phyloP scores from a whole-genome alignment of 345 rosid species.

The Odontarrhena argentea region DNA sequence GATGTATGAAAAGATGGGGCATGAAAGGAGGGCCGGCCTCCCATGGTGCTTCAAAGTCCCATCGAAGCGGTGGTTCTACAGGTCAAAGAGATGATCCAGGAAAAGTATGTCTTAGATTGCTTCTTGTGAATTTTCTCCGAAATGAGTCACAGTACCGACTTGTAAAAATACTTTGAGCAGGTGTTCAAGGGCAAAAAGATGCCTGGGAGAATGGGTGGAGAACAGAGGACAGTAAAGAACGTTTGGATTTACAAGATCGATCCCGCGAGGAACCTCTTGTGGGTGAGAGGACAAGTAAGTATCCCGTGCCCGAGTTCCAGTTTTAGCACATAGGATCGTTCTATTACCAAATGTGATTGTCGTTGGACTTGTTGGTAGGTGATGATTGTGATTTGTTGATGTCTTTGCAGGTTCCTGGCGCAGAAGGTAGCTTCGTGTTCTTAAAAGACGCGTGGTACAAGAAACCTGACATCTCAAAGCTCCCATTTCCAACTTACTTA shows the following conservation, averaged over 20 bases:
- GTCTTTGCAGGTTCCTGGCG: constrained; percentile 77
- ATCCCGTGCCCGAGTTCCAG: constrained; percentile 21
- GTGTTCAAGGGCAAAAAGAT: constrained; percentile 92
- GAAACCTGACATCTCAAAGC: constrained; percentile 69
- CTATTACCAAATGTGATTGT: neutral
- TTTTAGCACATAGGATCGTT: neutral
- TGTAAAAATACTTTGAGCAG: constrained; percentile 42
- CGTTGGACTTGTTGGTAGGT: constrained; percentile 14
- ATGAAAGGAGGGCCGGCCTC: constrained; percentile 69
- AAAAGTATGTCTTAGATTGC: constrained; percentile 55
- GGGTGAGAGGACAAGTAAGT: constrained; percentile 96
- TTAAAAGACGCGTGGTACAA: constrained; percentile 78
- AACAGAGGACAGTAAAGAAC: constrained; percentile 85
- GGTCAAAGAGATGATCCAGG: constrained; percentile 97
- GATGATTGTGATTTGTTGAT: constrained; percentile 15
- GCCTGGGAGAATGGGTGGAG: constrained; percentile 97
- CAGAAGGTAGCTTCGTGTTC: constrained; percentile 87
- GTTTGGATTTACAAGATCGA: constrained; percentile 93
- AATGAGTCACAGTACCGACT: constrained; percentile 22
- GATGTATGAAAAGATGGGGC: constrained; percentile 76
- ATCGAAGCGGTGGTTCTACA: constrained; percentile 83
- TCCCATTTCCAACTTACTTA: constrained; percentile 91
- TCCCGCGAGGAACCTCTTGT: constrained; percentile 83
- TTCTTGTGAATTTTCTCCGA: constrained; percentile 5
- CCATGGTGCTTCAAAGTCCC: constrained; percentile 83